Conservation (phyloP, 495 filamentous ascomycete genomes). For the Podospora bellae-mahoneyi region DNA sequence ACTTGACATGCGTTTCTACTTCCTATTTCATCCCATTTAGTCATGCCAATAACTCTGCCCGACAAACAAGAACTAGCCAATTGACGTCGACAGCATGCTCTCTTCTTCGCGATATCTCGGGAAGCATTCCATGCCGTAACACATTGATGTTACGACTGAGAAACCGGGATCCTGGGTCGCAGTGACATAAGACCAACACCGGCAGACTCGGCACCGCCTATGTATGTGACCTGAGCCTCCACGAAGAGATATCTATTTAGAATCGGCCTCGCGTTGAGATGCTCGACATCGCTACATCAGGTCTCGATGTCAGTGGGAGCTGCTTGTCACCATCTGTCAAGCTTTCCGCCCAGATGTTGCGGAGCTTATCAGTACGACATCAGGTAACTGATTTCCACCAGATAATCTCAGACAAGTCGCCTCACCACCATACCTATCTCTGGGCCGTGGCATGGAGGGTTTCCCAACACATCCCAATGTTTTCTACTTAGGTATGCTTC, state of each 20-base stretch:
- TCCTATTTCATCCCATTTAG: background rate
- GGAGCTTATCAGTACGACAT: background rate
- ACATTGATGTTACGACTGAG: background rate
- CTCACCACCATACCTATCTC: too few species aligned
- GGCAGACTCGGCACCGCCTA: background rate
- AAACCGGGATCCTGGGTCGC: conserved; percentile 9
- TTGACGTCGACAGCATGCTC: background rate
- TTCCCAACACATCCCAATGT: too few species aligned
- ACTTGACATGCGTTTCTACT: background rate
- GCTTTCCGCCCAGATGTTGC: background rate
- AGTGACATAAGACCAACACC: background rate
- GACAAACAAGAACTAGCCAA: background rate
- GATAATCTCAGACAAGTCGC: background rate
- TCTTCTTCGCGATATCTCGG: background rate
- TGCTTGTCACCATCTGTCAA: background rate
- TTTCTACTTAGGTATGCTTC: too few species aligned
- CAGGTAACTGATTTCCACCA: background rate
- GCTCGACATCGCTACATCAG: background rate
- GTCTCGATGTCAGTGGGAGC: too few species aligned
- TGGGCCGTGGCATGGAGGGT: too few species aligned
- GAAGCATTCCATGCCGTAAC: background rate
- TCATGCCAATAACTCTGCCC: background rate
- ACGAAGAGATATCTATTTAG: background rate
- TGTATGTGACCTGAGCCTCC: background rate
- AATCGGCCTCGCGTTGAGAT: background rate